Conservation (phyloP, 140 eudicot species). For the Anethum foeniculum region DNA sequence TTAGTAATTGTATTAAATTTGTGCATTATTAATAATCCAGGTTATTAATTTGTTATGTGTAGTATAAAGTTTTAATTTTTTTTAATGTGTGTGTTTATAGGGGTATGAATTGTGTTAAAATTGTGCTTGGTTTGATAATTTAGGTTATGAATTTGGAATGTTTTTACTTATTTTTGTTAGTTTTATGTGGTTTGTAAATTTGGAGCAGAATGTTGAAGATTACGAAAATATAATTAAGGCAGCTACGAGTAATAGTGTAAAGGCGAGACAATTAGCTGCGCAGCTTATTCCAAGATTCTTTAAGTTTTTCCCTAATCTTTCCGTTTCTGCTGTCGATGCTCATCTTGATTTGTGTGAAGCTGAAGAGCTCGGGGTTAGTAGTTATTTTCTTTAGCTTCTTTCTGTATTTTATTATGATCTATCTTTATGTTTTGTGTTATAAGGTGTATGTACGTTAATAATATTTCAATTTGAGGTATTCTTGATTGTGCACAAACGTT, state of each 20-base stretch:
- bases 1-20: no score
- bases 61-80: no score
- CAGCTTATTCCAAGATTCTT: conserved; percentile 87
- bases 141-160: conserved; percentile 7
- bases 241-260: conserved; percentile 52
- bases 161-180: not conserved
- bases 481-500: not conserved
- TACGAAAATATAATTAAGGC: conserved; percentile 73
- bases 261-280: conserved; percentile 87
- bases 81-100: conserved; percentile 1
- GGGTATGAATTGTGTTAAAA: conserved; percentile 7
- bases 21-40: no score
- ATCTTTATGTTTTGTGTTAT: not conserved
- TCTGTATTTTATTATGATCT: not conserved
- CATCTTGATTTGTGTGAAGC: conserved; percentile 92
- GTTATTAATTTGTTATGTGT: no score
- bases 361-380: conserved; percentile 86
- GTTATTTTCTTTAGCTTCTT: not conserved
- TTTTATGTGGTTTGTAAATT: not conserved
- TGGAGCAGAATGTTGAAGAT: conserved; percentile 55
- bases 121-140: not conserved
- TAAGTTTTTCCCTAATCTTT: conserved; percentile 65
- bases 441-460: not conserved
- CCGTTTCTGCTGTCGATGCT: conserved; percentile 59
- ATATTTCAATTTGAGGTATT: not conserved